Evolutionary conservation across 2,329 filamentous ascomycete genomes (phyloP).

Genomic region (Phyllosticta ampelicida): DNA sequence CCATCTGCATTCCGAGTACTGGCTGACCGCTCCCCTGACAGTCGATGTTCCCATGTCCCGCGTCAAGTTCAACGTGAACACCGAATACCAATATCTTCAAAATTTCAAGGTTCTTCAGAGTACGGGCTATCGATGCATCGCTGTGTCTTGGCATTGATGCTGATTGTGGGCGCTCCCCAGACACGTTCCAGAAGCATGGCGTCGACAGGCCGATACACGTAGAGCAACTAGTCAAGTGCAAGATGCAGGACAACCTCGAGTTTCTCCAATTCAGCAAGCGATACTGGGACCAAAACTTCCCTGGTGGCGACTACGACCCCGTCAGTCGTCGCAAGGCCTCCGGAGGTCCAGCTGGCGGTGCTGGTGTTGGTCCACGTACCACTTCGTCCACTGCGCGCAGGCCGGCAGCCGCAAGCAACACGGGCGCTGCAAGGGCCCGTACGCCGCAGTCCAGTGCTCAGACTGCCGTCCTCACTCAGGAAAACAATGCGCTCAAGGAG

Average conservation of each 20-base stretch:
- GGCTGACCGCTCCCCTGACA: conserved; percentile 19
- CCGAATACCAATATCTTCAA: conserved; percentile 93
- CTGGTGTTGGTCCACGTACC: conserved; percentile 37
- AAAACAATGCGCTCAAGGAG: conserved; percentile 85
- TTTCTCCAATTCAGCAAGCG: conserved; percentile 95
- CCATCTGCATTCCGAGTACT: not conserved
- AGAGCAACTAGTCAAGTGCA: conserved; percentile 85
- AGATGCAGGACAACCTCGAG: conserved; percentile 99
- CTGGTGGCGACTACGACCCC: conserved; percentile 93
- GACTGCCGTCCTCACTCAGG: conserved; percentile 64
- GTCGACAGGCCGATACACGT: conserved; percentile 87
- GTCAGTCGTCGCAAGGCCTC: conserved; percentile 72
- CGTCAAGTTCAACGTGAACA: conserved; percentile 97
- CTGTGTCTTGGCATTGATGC: not conserved
- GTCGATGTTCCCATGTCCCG: conserved; percentile 87
- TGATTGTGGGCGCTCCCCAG: conserved; percentile 35
- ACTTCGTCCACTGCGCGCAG: conserved; percentile 29
- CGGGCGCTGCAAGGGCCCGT: conserved; percentile 30
- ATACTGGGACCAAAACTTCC: conserved; percentile 98
- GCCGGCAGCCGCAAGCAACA: conserved; percentile 31
- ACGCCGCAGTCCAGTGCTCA: conserved; percentile 44
- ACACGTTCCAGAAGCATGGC: conserved; percentile 72
- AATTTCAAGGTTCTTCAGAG: conserved; percentile 98
- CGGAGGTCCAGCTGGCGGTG: conserved; percentile 41
- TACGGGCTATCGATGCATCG: conserved; percentile 36